Evolutionary conservation across 208 protist species (phyloP), one percentile per base, ranked within the genome.

Genomic region (Wallacemonas sp.): DNA sequence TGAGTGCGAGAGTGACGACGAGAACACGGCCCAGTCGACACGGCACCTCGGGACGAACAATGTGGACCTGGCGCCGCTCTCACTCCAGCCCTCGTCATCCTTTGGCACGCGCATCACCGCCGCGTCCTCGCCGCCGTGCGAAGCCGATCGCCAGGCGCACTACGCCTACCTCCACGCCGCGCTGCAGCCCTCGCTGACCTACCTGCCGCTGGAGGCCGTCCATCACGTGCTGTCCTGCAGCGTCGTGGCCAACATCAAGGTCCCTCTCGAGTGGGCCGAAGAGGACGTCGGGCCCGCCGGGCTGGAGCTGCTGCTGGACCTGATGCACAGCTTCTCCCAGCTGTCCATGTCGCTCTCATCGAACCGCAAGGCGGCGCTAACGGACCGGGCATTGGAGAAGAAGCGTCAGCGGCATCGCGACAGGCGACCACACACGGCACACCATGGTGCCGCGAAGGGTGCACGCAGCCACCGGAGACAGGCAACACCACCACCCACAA

Each of bases 221-320:
- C 74, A 75, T 61, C 54, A 75, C 30, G 39, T 70, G 5, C 57
- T 85, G 44, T 61, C 65, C 21, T 9, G 17, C 17, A 78, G 70
- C 68, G 68, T 74, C 26, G 44, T 49, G 5, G 12, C 66, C 32
- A 79, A 76, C 36, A 43, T 43, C 19, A 55, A 44, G 27, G 47
- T 79, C 5, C 62, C 49, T 27, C 70, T 69, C 32, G 65, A 78
- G 32, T 55, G 70, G 34, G 68, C 64, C 11, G 30, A 46, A n/a
- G 29, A 36, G 17, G 16, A 33, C 54, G 58, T 78, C 43, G 55
- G 67, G 3, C 65, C 79, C 36, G 61, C 68, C 30, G 60, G 76
- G 26, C 36, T 85, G 17, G 58, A 62, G 12, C 74, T 85, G 41
- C 39, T 85, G 23, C 61, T 76, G 68, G 79, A 85, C 61, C 27